These are phyloP conservation scores for Conringia planisiliqua DNA, from an alignment of 345 rosid species.

Conservation along the genomic window DNA sequence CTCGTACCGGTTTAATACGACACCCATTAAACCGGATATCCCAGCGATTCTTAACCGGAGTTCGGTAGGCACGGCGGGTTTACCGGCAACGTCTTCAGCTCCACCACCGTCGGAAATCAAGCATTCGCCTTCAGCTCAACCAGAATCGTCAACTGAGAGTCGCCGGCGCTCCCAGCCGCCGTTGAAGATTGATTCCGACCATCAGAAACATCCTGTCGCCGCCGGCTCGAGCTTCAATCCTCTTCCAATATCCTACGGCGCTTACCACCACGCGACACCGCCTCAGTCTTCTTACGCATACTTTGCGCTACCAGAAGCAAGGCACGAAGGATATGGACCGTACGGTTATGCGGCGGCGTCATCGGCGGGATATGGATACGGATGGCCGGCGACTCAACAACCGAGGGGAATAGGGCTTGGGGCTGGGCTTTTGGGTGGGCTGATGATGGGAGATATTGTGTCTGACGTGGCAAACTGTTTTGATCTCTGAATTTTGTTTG, in stretches of 20 bases:
- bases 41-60: slow-evolving; percentile 1
- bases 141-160: background rate
- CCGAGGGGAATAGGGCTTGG: slow-evolving; percentile 37
- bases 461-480: slow-evolving; percentile 45
- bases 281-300: background rate
- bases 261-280: background rate
- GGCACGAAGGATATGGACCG: background rate
- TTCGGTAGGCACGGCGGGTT: slow-evolving; percentile 1
- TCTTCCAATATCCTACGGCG: background rate
- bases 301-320: background rate
- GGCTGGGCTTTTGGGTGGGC: slow-evolving; percentile 64
- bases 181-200: background rate
- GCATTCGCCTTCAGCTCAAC: slow-evolving; percentile 16
- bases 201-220: background rate
- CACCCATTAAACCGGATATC: background rate
- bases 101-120: background rate
- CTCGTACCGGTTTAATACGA: slow-evolving; percentile 47
- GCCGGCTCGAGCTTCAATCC: background rate
- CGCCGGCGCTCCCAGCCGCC: background rate
- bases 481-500: slow-evolving; percentile 16
- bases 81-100: background rate
- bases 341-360: slow-evolving; percentile 7
- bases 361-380: slow-evolving; percentile 32
- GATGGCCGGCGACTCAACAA: slow-evolving; percentile 27
- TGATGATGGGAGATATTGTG: slow-evolving; percentile 61